Percentiles rank a stretch among this genome's conserved stretches.
phyloP scores from a whole-genome alignment of 768 basidiomycete species.

The Auriscalpium vulgare region DNA sequence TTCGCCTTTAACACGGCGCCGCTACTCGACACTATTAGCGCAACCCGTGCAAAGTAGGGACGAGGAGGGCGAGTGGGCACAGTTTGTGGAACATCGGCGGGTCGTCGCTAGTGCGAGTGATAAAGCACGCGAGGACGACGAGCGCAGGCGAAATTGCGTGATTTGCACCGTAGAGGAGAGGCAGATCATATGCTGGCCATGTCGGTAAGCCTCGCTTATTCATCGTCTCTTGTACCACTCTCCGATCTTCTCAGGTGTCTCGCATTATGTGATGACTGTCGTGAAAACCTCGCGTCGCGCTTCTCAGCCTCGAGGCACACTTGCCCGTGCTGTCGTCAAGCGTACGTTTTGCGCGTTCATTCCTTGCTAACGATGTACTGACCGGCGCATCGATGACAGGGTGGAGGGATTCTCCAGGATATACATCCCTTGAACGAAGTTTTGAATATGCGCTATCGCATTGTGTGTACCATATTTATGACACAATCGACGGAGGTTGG shows the following conservation, averaged over 20 bases:
- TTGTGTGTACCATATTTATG: not conserved
- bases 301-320: constrained; percentile 49
- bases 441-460: not conserved
- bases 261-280: constrained; percentile 58
- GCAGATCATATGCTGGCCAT: constrained; percentile 82
- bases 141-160: constrained; percentile 43
- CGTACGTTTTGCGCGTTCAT: constrained; percentile 22
- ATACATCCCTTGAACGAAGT: constrained; percentile 39
- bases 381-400: constrained; percentile 16
- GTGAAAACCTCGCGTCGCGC: constrained; percentile 50
- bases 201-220: constrained; percentile 40
- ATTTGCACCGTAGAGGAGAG: constrained; percentile 62
- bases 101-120: constrained; percentile 8
- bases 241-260: constrained; percentile 28
- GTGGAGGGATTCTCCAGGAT: constrained; percentile 54
- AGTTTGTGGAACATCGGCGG: constrained; percentile 25
- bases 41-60: not conserved
- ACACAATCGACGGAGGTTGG: no score
- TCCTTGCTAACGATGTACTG: not conserved
- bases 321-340: constrained; percentile 57
- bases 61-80: constrained; percentile 20
- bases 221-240: not conserved
- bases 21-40: constrained; percentile 32
- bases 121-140: constrained; percentile 7
- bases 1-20: constrained; percentile 42